A percentile compares a stretch with the other conserved stretches of the same genome.
These are phyloP conservation scores for Russula compacta DNA, from an alignment of 768 basidiomycete genomes.

Conservation along the genomic window DNA sequence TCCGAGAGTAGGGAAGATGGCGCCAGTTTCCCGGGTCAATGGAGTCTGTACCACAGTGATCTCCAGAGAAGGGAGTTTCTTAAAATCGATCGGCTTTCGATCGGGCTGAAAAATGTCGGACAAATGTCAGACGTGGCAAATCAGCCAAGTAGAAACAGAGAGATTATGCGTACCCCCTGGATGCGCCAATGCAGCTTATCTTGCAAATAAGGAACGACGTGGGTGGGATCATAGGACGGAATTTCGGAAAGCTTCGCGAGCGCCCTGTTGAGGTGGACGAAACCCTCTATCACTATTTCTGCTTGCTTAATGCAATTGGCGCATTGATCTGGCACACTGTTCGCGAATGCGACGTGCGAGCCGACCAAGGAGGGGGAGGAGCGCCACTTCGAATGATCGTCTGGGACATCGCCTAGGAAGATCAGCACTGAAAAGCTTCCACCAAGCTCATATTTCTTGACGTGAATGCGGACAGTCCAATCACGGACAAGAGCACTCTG, in stretches of 20 bases:
- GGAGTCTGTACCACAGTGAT: slow-evolving; percentile 4
- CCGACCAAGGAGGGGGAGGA: slow-evolving; percentile 31
- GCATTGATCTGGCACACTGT: slow-evolving; percentile 27
- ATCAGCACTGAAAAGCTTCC: slow-evolving; percentile 36
- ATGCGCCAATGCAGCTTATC: slow-evolving; percentile 35
- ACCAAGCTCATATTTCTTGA: slow-evolving; percentile 36
- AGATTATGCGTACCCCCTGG: not conserved
- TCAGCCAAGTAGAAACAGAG: not conserved
- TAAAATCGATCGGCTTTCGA: not conserved
- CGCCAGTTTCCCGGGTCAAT: not conserved
- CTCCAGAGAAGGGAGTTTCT: slow-evolving; percentile 13
- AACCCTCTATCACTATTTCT: slow-evolving; percentile 31
- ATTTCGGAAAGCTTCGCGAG: slow-evolving; percentile 23
- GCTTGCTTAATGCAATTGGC: slow-evolving; percentile 31
- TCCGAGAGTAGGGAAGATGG: slow-evolving; percentile 10
- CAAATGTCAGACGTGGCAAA: not conserved
- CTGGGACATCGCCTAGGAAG: slow-evolving; percentile 37
- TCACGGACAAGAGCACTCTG: slow-evolving; percentile 21
- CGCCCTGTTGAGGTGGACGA: slow-evolving; percentile 34
- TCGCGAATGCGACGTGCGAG: slow-evolving; percentile 37
- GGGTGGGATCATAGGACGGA: slow-evolving; percentile 29
- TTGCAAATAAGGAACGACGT: slow-evolving; percentile 33
- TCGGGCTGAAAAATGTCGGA: not conserved
- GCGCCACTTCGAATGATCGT: slow-evolving; percentile 32
- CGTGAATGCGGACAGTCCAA: slow-evolving; percentile 35